A percentile compares a stretch with the other conserved stretches of the same genome.
Evolutionary conservation across 768 basidiomycete genomes (phyloP).

Genomic region (Lactarius sanguifluus): DNA sequence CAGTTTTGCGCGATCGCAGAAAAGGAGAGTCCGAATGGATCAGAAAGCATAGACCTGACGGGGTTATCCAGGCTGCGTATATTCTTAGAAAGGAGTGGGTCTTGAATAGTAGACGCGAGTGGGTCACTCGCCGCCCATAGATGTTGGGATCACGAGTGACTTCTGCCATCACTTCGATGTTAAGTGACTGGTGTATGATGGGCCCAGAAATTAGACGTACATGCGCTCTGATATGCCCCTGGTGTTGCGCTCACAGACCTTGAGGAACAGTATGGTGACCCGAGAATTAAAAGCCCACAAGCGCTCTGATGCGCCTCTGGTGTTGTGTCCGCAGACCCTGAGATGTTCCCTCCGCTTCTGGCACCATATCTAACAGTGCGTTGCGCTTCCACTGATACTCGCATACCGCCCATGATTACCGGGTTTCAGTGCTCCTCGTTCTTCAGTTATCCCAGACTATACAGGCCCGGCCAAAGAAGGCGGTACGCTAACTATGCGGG

Average conservation of each 20-base stretch:
- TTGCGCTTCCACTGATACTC: not conserved
- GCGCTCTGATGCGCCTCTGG: too few species aligned
- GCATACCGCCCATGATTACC: not conserved
- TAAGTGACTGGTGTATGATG: not conserved
- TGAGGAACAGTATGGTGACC: too few species aligned
- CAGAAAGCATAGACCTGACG: not conserved
- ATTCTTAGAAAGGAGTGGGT: slow-evolving; percentile 20
- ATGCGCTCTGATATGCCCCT: not conserved
- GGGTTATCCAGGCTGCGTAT: slow-evolving; percentile 15
- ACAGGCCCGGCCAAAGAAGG: not conserved
- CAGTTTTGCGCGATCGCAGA: slow-evolving; percentile 27
- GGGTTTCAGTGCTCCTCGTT: not conserved
- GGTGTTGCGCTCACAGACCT: too few species aligned
- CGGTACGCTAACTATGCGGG: not conserved
- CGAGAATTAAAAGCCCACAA: too few species aligned
- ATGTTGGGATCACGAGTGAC: not conserved
- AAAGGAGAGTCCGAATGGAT: slow-evolving; percentile 13
- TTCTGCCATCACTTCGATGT: not conserved
- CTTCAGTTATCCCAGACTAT: not conserved
- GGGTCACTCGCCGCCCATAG: not conserved
- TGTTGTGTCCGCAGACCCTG: too few species aligned
- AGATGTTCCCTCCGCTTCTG: not conserved
- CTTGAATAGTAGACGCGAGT: slow-evolving; percentile 15
- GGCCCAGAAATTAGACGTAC: too few species aligned
- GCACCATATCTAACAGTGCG: not conserved